phyloP scores from a whole-genome alignment of 495 filamentous ascomycete genomes.

The Penicillium dipodomyicola region DNA sequence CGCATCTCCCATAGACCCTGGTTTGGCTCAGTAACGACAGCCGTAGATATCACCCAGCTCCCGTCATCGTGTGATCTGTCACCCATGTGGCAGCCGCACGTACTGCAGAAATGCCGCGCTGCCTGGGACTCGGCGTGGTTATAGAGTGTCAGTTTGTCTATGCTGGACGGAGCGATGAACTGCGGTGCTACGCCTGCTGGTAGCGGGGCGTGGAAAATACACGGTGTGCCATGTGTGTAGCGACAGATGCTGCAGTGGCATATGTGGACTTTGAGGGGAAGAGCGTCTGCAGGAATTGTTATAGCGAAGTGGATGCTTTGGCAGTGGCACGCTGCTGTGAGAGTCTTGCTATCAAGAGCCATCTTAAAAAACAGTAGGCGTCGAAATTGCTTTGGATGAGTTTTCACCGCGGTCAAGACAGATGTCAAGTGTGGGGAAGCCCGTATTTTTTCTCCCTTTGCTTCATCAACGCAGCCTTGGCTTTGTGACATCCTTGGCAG shows the following conservation, averaged over 20 bases:
- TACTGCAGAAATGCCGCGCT: conserved; percentile 43
- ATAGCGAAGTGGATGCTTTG: conserved; percentile 36
- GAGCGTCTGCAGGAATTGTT: conserved; percentile 19
- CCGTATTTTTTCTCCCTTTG: conserved; percentile 1
- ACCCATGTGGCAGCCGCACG: conserved; percentile 44
- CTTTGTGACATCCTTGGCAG: not conserved
- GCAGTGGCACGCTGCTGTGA: conserved; percentile 54
- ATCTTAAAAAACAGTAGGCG: not conserved
- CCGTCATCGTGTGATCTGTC: conserved; percentile 16
- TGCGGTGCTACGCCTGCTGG: conserved; percentile 40
- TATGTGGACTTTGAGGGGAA: conserved; percentile 41
- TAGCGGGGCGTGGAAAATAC: conserved; percentile 47
- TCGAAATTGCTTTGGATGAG: not conserved
- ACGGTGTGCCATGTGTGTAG: conserved; percentile 55
- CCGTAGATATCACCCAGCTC: conserved; percentile 31
- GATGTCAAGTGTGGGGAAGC: not conserved
- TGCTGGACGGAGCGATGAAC: conserved; percentile 28
- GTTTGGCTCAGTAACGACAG: conserved; percentile 29
- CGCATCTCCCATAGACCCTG: conserved; percentile 32
- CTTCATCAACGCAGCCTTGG: not conserved
- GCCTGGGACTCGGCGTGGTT: conserved; percentile 25
- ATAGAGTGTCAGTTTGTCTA: conserved; percentile 33
- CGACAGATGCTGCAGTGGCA: conserved; percentile 67
- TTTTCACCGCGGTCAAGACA: too few relatives aligned
- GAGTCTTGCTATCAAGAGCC: conserved; percentile 12